These are phyloP conservation scores for Wickerhamiella azymoides DNA, from an alignment of 805 yeast genomes.

Conservation along the genomic window DNA sequence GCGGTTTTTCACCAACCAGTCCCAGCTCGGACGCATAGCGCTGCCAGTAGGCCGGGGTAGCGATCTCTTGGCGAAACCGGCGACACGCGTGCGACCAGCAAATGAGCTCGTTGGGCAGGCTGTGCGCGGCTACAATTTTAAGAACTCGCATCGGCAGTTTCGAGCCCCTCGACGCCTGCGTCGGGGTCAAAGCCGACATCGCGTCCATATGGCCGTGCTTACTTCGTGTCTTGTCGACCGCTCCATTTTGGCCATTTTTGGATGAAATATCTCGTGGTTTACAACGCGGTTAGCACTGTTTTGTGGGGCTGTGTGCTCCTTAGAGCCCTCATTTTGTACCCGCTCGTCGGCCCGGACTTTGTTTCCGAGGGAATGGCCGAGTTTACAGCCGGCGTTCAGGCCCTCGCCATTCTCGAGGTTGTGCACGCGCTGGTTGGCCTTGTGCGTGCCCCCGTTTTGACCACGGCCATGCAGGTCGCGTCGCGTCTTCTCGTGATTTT, in stretches of 20 bases:
- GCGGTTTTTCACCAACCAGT: background rate
- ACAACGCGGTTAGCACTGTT: constrained; percentile 40
- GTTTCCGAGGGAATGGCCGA: constrained; percentile 46
- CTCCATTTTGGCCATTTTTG: too few relatives aligned
- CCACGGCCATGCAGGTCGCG: constrained; percentile 76
- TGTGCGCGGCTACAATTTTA: background rate
- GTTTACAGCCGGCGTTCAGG: constrained; percentile 54
- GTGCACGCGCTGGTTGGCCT: constrained; percentile 64
- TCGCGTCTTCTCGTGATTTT: constrained; percentile 71
- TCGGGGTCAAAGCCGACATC: constrained; percentile 4
- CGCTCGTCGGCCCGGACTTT: constrained; percentile 47
- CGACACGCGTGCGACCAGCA: background rate
- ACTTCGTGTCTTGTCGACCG: too few relatives aligned
- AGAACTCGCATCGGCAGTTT: background rate
- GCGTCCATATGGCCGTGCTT: background rate
- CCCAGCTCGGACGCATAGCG: background rate
- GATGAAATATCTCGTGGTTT: constrained; percentile 29
- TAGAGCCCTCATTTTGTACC: constrained; percentile 30
- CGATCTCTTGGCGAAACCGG: constrained; percentile 3
- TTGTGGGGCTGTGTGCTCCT: constrained; percentile 41
- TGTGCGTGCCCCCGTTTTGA: constrained; percentile 72
- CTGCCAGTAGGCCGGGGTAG: background rate
- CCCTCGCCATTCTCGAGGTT: constrained; percentile 68
- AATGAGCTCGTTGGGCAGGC: constrained; percentile 1
- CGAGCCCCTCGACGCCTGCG: constrained; percentile 5